These are phyloP conservation scores for Fusarium nelsonii DNA, from an alignment of 2,329 filamentous ascomycete genomes.

Conservation along the genomic window DNA sequence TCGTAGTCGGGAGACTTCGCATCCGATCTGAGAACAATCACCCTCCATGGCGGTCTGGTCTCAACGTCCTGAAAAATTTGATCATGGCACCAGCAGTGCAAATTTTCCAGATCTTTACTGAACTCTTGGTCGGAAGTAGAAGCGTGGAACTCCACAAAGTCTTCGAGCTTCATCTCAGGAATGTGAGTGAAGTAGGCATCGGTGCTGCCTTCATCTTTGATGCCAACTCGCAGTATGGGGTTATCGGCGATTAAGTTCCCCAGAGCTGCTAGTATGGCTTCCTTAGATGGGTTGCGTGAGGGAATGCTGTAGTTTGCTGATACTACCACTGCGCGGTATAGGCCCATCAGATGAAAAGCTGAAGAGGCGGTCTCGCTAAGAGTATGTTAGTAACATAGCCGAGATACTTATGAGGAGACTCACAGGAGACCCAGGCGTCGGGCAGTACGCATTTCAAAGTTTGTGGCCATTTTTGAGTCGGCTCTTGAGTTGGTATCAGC, in stretches of 20 bases:
- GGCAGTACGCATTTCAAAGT: constrained; percentile 19
- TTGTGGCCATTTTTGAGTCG: constrained; percentile 20
- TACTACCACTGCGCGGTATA: constrained; percentile 62
- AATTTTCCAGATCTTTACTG: constrained; percentile 51
- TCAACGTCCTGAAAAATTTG: constrained; percentile 57
- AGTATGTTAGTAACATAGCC: constrained; percentile 3
- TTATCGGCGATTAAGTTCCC: constrained; percentile 57
- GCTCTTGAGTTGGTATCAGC: not conserved
- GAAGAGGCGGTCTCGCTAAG: constrained; percentile 61
- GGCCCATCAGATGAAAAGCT: constrained; percentile 59
- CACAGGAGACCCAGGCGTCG: constrained; percentile 49
- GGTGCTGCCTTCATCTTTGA: constrained; percentile 59
- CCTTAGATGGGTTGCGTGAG: constrained; percentile 1
- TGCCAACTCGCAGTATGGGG: constrained; percentile 62
- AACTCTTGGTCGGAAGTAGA: constrained; percentile 39
- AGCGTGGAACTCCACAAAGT: constrained; percentile 56
- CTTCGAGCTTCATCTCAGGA: constrained; percentile 56
- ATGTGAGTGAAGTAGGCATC: constrained; percentile 60
- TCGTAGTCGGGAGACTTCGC: constrained; percentile 40
- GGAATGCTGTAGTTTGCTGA: constrained; percentile 58
- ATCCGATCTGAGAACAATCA: constrained; percentile 53
- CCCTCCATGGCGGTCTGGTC: constrained; percentile 61
- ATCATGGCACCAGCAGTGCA: constrained; percentile 57
- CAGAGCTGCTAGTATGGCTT: constrained; percentile 55
- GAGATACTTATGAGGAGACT: constrained; percentile 1